Evolutionary conservation across 768 basidiomycete genomes (phyloP), one percentile per base, ranked within the genome.

Genomic region (Termitomyces sp.): DNA sequence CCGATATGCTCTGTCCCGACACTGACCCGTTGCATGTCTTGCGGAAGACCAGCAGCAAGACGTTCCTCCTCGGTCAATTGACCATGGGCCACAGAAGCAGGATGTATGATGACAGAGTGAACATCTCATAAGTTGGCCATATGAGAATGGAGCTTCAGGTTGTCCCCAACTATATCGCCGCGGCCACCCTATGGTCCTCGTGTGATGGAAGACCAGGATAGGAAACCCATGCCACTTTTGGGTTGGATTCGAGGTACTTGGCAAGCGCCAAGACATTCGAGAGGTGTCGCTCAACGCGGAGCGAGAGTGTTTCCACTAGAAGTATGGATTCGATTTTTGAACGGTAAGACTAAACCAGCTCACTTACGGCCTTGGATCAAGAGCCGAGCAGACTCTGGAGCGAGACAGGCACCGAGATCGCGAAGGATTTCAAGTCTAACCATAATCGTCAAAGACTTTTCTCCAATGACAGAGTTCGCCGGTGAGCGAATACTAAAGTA

Each of bases 41-140:
- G 75, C 2, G 81, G 78, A 9, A 85, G 82, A 1, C 85, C 85
- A 7, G 79, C 70, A 20, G 74, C 70, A 9, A 71, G 49, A 58
- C 77, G 77, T 62, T 86, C 86, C 55, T 78, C 76, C 24, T 63
- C 65, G 0, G 69, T 71, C 39, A 86, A 67, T 65, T 86, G 84
- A 49, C 78, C 72, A 63, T 87, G 86, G 3, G 85, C 87, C 46
- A 86, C 85, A 24, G 77, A 74, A 16, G 80, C 81, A 0, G 85
- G 84, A 55, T 84, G 81, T 41, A 87, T 83, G 22, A 83, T 80
- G 3, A 86, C 72, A 18, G 80, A 83, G 69, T 86, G 84, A 20
- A 80, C 76, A 48, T 81, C 80, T 8, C 80, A 76, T 14, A 73
- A 64, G 47, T 75, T 76, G 20, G 71, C 72, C 16, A 75, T 61